These are phyloP conservation scores for Mycothermus thermophilus DNA, from an alignment of 495 filamentous ascomycete species.

Conservation along the genomic window DNA sequence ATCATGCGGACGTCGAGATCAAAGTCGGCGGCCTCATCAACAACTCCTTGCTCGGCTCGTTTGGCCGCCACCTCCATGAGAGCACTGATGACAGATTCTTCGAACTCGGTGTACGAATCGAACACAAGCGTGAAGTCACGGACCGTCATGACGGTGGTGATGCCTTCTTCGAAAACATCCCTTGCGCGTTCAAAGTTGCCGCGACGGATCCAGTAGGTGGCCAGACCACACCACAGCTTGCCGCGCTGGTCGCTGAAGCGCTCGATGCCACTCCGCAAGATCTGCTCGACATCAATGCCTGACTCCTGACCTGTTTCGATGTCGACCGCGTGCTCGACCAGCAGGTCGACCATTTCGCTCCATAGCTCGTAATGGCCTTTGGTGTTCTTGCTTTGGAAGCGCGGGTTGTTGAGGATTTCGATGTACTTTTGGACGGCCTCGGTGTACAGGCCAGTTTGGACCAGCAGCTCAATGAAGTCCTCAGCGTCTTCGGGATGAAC, in stretches of 20 bases:
- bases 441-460: conserved; percentile 72
- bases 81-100: conserved; percentile 85
- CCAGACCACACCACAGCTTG: conserved; percentile 90
- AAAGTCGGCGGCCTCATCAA: conserved; percentile 80
- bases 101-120: conserved; percentile 91
- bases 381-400: conserved; percentile 80
- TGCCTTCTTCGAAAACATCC: conserved; percentile 92
- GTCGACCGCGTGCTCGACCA: conserved; percentile 82
- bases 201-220: conserved; percentile 91
- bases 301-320: conserved; percentile 66
- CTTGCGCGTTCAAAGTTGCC: conserved; percentile 80
- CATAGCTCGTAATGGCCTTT: conserved; percentile 95
- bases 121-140: conserved; percentile 95
- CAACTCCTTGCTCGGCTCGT: conserved; percentile 66
- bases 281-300: conserved; percentile 83
- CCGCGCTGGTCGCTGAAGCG: conserved; percentile 90
- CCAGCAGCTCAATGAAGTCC: conserved; percentile 80
- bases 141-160: conserved; percentile 98
- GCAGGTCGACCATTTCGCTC: conserved; percentile 94
- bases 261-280: conserved; percentile 84
- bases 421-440: conserved; percentile 91
- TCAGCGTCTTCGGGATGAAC: conserved; percentile 93
- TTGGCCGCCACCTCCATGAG: conserved; percentile 78
- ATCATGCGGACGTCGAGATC: conserved; percentile 97
- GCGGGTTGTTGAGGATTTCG: conserved; percentile 81